phyloP scores from a whole-genome alignment of 2,329 filamentous ascomycete genomes.

The Fusarium brevicatenulatum region DNA sequence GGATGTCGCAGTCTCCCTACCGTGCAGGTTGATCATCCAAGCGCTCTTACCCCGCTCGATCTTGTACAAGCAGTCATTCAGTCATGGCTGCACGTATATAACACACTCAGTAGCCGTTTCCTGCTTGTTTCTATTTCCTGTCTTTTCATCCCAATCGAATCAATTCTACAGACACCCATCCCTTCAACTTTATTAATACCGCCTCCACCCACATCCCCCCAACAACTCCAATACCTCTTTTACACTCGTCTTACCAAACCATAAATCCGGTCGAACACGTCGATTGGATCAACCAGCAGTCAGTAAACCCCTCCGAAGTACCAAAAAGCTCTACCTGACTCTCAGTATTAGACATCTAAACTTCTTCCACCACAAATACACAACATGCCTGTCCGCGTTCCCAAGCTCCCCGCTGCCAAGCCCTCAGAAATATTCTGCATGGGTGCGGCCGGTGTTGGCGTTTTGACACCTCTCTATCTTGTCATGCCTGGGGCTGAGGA shows the following conservation, averaged over 20 bases:
- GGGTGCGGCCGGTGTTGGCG: constrained; percentile 63
- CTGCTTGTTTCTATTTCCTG: neutral
- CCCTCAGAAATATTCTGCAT: constrained; percentile 63
- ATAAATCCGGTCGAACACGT: neutral
- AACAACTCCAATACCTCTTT: neutral
- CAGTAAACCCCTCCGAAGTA: neutral
- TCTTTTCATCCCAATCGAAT: constrained; percentile 11
- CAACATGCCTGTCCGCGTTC: constrained; percentile 60
- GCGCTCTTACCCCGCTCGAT: constrained; percentile 43
- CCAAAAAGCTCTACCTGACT: neutral
- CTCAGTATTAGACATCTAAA: neutral
- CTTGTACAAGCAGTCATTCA: constrained; percentile 21
- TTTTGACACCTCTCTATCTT: constrained; percentile 67
- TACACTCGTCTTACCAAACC: neutral
- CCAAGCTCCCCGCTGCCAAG: constrained; percentile 61
- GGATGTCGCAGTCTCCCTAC: constrained; percentile 15
- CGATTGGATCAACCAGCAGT: constrained; percentile 20
- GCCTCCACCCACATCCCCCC: neutral
- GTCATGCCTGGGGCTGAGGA: constrained; percentile 67
- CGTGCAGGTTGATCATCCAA: constrained; percentile 28
- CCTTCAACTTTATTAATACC: neutral
- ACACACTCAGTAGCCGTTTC: constrained; percentile 16
- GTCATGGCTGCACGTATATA: constrained; percentile 29
- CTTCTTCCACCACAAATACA: neutral
- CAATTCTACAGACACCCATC: neutral